Conservation (phyloP, 805 yeast species). For the Ogataea philodendri region DNA sequence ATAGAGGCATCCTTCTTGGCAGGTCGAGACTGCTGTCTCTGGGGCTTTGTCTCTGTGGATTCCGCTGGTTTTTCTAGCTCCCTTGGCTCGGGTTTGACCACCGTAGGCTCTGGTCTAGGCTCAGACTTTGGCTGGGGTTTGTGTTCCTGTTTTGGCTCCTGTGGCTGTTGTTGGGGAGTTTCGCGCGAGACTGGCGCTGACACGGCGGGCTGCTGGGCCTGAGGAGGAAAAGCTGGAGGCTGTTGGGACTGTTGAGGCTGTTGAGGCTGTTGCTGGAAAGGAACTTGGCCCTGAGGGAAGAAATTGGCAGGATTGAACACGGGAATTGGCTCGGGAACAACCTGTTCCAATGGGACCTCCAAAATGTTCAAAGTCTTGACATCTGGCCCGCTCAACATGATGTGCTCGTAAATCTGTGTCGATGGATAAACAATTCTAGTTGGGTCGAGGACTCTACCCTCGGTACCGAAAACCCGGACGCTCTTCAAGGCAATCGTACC, state of each 20-base stretch:
- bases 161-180: too few species aligned
- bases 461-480: conserved; percentile 88
- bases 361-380: conserved; percentile 86
- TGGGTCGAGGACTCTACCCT: conserved; percentile 77
- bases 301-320: conserved; percentile 24
- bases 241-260: conserved; percentile 14
- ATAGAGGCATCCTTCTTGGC: conserved; percentile 5
- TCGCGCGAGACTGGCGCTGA: background rate
- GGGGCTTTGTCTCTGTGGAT: background rate
- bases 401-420: conserved; percentile 65
- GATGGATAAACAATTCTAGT: conserved; percentile 68
- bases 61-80: background rate
- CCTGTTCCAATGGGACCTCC: conserved; percentile 65
- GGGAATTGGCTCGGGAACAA: conserved; percentile 51
- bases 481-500: conserved; percentile 81
- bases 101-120: conserved; percentile 2
- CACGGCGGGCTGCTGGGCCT: too few species aligned
- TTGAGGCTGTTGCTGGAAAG: conserved; percentile 19
- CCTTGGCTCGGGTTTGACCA: too few species aligned
- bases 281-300: conserved; percentile 21
- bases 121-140: conserved; percentile 5
- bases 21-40: conserved; percentile 1
- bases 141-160: conserved; percentile 1
- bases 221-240: too few species aligned
- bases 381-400: conserved; percentile 87